A percentile compares a stretch with the other conserved stretches of the same genome.
phyloP scores from a whole-genome alignment of 768 basidiomycete genomes.

The Naganishia randhawae region DNA sequence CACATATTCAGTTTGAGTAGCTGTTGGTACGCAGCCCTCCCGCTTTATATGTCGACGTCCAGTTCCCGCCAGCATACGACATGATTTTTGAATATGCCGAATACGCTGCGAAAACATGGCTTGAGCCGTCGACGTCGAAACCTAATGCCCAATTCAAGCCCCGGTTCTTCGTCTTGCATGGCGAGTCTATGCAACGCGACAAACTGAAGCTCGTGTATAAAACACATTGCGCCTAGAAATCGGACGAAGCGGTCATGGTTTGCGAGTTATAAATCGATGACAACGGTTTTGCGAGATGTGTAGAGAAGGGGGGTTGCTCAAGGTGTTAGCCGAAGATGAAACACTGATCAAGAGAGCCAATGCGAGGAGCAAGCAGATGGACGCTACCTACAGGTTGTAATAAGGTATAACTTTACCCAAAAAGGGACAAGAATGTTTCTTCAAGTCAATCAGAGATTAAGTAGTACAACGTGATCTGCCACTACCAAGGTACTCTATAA shows the following conservation, averaged over 20 bases:
- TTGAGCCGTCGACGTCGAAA: neutral
- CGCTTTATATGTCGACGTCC: neutral
- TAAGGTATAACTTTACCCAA: too few species aligned
- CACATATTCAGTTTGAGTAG: too few species aligned
- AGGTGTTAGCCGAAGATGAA: neutral
- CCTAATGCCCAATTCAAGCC: neutral
- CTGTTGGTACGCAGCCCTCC: too few species aligned
- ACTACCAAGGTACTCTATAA: too few species aligned
- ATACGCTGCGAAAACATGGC: neutral
- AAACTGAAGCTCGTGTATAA: neutral
- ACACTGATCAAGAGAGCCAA: too few species aligned
- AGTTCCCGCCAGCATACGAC: slow-evolving; percentile 1
- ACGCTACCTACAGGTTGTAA: too few species aligned
- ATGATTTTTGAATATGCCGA: neutral
- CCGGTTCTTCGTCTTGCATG: neutral
- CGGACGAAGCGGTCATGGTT: neutral
- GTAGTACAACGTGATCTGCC: too few species aligned
- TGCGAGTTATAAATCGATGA: neutral
- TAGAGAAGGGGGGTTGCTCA: neutral
- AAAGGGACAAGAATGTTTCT: too few species aligned
- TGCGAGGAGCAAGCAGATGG: too few species aligned
- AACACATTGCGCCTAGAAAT: neutral
- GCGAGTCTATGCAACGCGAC: neutral
- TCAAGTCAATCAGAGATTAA: too few species aligned
- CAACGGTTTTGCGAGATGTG: neutral